A percentile compares a stretch with the other conserved stretches of the same genome.
Evolutionary conservation across 768 basidiomycete genomes (phyloP).

Genomic region (Leccinum disarticulatum): DNA sequence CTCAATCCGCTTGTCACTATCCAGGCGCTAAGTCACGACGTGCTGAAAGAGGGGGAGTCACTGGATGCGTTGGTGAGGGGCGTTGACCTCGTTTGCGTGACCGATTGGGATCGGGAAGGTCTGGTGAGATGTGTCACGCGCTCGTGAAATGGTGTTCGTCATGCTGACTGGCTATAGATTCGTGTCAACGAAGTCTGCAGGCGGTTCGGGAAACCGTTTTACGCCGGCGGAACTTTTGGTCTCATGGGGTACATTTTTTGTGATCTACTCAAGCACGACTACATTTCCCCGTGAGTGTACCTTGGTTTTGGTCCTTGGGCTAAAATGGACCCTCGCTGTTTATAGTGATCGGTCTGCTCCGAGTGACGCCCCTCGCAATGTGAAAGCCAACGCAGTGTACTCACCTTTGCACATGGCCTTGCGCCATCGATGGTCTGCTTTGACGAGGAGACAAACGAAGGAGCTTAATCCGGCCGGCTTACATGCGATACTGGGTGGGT

Average conservation of each 20-base stretch:
- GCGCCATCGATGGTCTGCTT: slow-evolving; percentile 61
- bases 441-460: slow-evolving; percentile 78
- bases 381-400: slow-evolving; percentile 65
- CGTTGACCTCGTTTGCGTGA: slow-evolving; percentile 86
- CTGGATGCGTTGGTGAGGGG: slow-evolving; percentile 59
- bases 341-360: slow-evolving; percentile 62
- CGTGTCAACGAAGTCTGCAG: slow-evolving; percentile 80
- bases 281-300: slow-evolving; percentile 72
- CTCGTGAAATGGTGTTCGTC: not conserved
- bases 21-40: slow-evolving; percentile 56
- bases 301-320: slow-evolving; percentile 3
- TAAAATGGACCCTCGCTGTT: slow-evolving; percentile 11
- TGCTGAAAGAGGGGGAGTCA: slow-evolving; percentile 47
- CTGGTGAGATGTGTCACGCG: slow-evolving; percentile 52
- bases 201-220: slow-evolving; percentile 72
- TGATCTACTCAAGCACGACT: slow-evolving; percentile 85
- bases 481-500: slow-evolving; percentile 70
- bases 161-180: slow-evolving; percentile 40
- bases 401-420: slow-evolving; percentile 62
- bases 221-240: slow-evolving; percentile 91
- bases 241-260: slow-evolving; percentile 93
- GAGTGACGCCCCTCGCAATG: slow-evolving; percentile 56
- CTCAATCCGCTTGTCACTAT: slow-evolving; percentile 91
- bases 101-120: slow-evolving; percentile 69
- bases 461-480: slow-evolving; percentile 75